Percentiles rank a stretch among this genome's conserved stretches.
phyloP scores from a whole-genome alignment of 2,329 filamentous ascomycete genomes.

The Trichoderma sp. region DNA sequence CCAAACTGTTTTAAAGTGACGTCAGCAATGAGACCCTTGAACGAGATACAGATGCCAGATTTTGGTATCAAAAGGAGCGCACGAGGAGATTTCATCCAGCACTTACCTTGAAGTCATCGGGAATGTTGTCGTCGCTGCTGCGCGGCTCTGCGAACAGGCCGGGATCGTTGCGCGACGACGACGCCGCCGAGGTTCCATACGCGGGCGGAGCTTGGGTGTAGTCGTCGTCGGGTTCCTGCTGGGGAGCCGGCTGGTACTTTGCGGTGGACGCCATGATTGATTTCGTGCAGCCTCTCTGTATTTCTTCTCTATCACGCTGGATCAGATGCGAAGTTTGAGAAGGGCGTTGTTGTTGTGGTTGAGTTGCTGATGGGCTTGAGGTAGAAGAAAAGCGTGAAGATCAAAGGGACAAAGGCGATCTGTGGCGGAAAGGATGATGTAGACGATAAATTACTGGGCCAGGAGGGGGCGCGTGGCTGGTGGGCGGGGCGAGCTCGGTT shows the following conservation, averaged over 20 bases:
- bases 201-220: slow-evolving; percentile 80
- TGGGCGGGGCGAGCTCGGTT: neutral
- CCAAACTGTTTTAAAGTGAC: slow-evolving; percentile 62
- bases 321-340: neutral
- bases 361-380: neutral
- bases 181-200: slow-evolving; percentile 56
- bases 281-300: neutral
- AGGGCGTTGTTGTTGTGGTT: neutral
- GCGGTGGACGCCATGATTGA: slow-evolving; percentile 70
- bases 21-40: no score
- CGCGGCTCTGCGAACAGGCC: slow-evolving; percentile 68
- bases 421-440: slow-evolving; percentile 21
- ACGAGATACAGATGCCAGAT: neutral
- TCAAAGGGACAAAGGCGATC: slow-evolving; percentile 9
- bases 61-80: neutral
- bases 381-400: neutral
- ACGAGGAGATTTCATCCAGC: neutral
- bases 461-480: slow-evolving; percentile 19
- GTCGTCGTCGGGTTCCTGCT: slow-evolving; percentile 82
- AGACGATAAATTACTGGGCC: slow-evolving; percentile 14
- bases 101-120: slow-evolving; percentile 90
- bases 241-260: slow-evolving; percentile 79
- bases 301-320: neutral
- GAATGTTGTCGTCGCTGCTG: slow-evolving; percentile 83
- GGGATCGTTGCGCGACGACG: slow-evolving; percentile 52